Percentiles rank a stretch among this genome's conserved stretches.
Conservation (phyloP, 306 rosid genomes). For the Vigna radiata region DNA sequence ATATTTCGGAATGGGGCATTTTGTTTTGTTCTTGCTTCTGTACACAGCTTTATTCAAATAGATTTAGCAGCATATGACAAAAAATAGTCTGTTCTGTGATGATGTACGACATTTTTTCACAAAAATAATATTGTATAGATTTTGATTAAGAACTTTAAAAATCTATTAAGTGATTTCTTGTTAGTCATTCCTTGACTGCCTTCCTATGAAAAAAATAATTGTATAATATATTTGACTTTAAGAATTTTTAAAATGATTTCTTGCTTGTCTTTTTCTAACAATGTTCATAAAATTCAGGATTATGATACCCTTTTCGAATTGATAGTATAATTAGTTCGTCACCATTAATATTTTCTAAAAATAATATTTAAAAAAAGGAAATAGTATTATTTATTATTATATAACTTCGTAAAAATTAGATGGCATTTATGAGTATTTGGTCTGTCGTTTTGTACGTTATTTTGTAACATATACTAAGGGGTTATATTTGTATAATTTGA, state of each 20-base stretch:
- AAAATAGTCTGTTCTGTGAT: constrained; percentile 8
- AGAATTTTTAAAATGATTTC: constrained; percentile 2
- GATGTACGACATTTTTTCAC: background rate
- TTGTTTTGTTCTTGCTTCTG: constrained; percentile 34
- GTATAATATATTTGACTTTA: constrained; percentile 39
- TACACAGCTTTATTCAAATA: constrained; percentile 39
- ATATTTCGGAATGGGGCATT: constrained; percentile 27
- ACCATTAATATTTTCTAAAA: no score
- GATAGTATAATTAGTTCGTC: background rate
- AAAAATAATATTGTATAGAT: constrained; percentile 38
- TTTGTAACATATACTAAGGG: no score
- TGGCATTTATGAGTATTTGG: no score
- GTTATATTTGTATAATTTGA: no score
- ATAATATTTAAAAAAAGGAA: no score
- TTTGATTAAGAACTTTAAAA: constrained; percentile 7
- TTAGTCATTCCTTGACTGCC: no score
- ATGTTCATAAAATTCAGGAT: background rate
- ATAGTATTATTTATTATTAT: no score
- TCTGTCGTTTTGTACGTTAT: no score
- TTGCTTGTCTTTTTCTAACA: constrained; percentile 39
- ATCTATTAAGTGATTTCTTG: background rate
- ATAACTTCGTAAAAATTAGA: no score
- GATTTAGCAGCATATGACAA: constrained; percentile 31
- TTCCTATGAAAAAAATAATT: background rate
- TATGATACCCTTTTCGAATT: background rate